Evolutionary conservation across 2,329 filamentous ascomycete genomes (phyloP), one percentile per base, ranked within the genome.

Genomic region (Dactylellina drechsleri): DNA sequence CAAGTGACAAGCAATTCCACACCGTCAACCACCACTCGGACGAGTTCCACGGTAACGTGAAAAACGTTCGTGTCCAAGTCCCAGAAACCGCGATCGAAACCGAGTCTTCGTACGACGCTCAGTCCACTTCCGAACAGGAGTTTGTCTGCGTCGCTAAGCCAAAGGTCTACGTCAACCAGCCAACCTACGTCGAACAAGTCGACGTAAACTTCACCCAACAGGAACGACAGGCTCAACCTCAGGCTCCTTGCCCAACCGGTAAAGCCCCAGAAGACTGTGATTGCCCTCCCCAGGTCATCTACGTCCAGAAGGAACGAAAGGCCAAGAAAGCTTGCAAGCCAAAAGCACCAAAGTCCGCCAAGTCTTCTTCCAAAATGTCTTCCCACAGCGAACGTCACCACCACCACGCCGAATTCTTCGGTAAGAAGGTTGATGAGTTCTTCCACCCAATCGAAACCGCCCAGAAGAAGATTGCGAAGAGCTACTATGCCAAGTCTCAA

Each of bases 401-500:
- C 74, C 53, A 58, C 59, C 56, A 73, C 64, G 76, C 64, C 66
- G 77, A 79, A 78, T 79, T 66, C 74, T 61, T 40, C 74, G 70
- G 70, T 40, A 66, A 57, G 61, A 79, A 79, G 62, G 79, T 89
- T 62, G 76, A 78, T 60, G 50, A 68, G 26, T 59, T 76, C 58
- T 61, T 75, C 71, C 58, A 77, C 66, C 70, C 70, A 43, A 56
- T 67, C 23, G 71, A 67, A 57, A 65, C 43, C 16, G 54, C 64
- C 45, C 54, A 67, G 59, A 57, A 50, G 61, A 73, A 73, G 53
- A 66, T 66, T 40, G 68, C 68, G 1, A 73, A 64, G 77, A 79
- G 76, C 79, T 82, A 79, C 82, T 82, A 76, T 77, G 80, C 81
- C 79, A 79, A 72, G 66, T 72, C 73, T 41, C 49, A 62, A 16